A percentile compares a stretch with the other conserved stretches of the same genome.
These are phyloP conservation scores for Albizia julibrissin DNA, from an alignment of 306 rosid species.

Conservation along the genomic window DNA sequence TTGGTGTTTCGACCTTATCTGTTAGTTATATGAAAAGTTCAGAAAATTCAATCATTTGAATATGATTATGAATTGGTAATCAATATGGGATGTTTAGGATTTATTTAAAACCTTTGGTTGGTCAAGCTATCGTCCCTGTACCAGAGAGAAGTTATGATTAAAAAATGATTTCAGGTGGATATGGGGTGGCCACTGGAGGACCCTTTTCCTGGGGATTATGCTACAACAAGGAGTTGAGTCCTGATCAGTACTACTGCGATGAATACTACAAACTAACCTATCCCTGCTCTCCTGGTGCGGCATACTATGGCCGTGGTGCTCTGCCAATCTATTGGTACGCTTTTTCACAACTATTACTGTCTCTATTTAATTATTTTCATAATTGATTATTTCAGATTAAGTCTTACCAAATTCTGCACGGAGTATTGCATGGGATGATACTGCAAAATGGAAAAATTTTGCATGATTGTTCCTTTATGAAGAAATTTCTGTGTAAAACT, in stretches of 20 bases:
- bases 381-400: not conserved
- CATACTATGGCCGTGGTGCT: constrained; percentile 97
- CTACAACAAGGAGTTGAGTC: constrained; percentile 92
- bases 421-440: not conserved
- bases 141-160: not conserved
- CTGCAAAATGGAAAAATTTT: not conserved
- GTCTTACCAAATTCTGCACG: not conserved
- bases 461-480: not conserved
- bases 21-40: not conserved
- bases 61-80: not conserved
- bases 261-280: constrained; percentile 77
- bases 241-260: constrained; percentile 82
- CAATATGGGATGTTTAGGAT: not conserved
- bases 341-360: not conserved
- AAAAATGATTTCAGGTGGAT: constrained; percentile 46
- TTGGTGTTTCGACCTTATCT: not conserved
- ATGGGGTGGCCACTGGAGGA: constrained; percentile 98
- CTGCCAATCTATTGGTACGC: constrained; percentile 85
- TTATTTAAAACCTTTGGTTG: not conserved
- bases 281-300: constrained; percentile 89
- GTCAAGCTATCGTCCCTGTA: not conserved
- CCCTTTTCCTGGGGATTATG: constrained; percentile 99
- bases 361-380: not conserved
- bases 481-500: not conserved
- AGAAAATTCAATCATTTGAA: not conserved